phyloP scores from a whole-genome alignment of 495 filamentous ascomycete species.

The Glonium stellatum region DNA sequence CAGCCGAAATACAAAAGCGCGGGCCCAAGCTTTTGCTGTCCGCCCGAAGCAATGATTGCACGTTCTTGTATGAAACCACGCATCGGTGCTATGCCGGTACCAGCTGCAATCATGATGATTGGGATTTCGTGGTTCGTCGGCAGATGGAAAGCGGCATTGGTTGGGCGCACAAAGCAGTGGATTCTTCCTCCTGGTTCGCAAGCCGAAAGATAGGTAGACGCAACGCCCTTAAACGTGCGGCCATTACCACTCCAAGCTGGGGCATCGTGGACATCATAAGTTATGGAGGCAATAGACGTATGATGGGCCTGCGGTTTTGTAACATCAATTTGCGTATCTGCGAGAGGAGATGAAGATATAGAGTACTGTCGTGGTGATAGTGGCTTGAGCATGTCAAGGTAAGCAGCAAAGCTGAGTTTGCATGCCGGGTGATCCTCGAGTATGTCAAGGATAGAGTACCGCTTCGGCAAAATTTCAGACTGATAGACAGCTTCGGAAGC shows the following conservation, averaged over 20 bases:
- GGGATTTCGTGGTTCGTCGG: slow-evolving; percentile 7
- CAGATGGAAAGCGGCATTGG: slow-evolving; percentile 19
- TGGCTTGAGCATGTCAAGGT: slow-evolving; percentile 19
- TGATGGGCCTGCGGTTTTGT: not conserved
- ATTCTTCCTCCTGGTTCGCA: slow-evolving; percentile 3
- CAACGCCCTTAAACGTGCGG: slow-evolving; percentile 49
- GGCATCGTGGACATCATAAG: slow-evolving; percentile 16
- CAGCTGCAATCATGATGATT: slow-evolving; percentile 70
- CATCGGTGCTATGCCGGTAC: slow-evolving; percentile 86
- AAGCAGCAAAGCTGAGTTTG: slow-evolving; percentile 4
- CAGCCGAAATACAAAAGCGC: slow-evolving; percentile 62
- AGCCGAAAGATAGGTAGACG: slow-evolving; percentile 51
- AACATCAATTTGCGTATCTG: not conserved
- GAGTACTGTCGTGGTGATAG: slow-evolving; percentile 12
- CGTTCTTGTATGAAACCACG: slow-evolving; percentile 71
- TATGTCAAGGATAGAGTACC: slow-evolving; percentile 13
- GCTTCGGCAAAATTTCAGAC: slow-evolving; percentile 3
- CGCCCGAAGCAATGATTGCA: slow-evolving; percentile 45
- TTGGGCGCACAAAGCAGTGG: slow-evolving; percentile 10
- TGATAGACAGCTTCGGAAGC: slow-evolving; percentile 1
- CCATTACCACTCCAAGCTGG: slow-evolving; percentile 25
- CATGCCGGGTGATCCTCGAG: slow-evolving; percentile 10
- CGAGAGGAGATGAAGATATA: slow-evolving; percentile 15
- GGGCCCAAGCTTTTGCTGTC: slow-evolving; percentile 43
- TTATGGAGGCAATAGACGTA: slow-evolving; percentile 7